Conservation (phyloP, 208 protist species). For the Novymonas esmeraldas region DNA sequence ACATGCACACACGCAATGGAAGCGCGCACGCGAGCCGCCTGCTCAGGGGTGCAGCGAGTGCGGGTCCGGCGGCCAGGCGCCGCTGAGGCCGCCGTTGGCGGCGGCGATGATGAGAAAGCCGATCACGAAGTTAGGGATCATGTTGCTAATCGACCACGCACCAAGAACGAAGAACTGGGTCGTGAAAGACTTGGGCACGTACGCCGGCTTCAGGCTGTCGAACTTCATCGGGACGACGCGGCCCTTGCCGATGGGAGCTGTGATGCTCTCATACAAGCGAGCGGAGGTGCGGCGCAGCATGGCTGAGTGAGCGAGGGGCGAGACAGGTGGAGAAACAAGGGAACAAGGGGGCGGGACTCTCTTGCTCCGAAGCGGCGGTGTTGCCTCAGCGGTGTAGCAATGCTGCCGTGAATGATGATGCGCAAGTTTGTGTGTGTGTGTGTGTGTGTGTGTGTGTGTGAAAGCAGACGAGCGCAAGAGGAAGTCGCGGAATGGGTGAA, state of each 20-base stretch:
- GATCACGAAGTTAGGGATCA: conserved; percentile 79
- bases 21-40: neutral
- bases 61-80: conserved; percentile 82
- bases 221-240: conserved; percentile 84
- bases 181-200: conserved; percentile 80
- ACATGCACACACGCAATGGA: neutral
- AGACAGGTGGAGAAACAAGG: neutral
- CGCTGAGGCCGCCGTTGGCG: conserved; percentile 80
- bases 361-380: too few relatives aligned
- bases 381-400: too few relatives aligned
- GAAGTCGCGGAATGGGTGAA: too few relatives aligned
- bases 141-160: conserved; percentile 77
- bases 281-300: conserved; percentile 75
- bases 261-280: conserved; percentile 58
- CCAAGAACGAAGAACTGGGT: conserved; percentile 84
- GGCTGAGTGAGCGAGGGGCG: neutral
- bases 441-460: too few relatives aligned
- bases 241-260: conserved; percentile 75
- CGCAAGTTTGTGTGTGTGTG: too few relatives aligned
- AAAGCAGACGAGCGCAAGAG: too few relatives aligned
- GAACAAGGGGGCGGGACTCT: too few relatives aligned
- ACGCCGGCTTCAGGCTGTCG: conserved; percentile 76
- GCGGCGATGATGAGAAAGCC: conserved; percentile 75
- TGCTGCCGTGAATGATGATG: too few relatives aligned
- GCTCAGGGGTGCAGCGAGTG: conserved; percentile 79